phyloP scores from a whole-genome alignment of 1,284 basidiomycete genomes.

The Ceratobasidium sp. region DNA sequence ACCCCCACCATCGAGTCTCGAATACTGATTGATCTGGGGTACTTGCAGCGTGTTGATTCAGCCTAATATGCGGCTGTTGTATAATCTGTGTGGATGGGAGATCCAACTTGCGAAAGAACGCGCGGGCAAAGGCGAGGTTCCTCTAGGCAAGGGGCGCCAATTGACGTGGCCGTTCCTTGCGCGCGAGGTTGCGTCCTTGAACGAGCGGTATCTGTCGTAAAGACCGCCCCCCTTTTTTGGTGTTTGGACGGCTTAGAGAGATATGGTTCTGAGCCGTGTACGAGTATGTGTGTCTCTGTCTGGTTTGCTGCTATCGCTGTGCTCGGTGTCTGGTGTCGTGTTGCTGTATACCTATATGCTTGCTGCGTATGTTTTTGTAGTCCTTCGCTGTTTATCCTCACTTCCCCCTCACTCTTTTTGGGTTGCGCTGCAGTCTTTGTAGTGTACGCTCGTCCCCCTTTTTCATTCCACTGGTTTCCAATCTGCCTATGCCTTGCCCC shows the following conservation, averaged over 20 bases:
- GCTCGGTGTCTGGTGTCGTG: conserved; percentile 6
- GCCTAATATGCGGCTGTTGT: conserved; percentile 92
- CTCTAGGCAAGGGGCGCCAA: conserved; percentile 54
- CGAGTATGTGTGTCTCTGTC: not conserved
- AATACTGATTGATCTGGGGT: conserved; percentile 62
- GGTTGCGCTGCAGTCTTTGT: too few species aligned
- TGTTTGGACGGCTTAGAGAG: conserved; percentile 14
- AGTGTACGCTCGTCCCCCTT: not conserved
- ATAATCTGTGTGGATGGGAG: conserved; percentile 95
- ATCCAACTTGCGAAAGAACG: conserved; percentile 81
- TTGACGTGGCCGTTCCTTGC: conserved; percentile 84
- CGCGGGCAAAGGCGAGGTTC: conserved; percentile 63
- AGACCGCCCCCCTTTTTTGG: not conserved
- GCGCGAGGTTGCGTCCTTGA: conserved; percentile 81
- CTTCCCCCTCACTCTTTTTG: conserved; percentile 34
- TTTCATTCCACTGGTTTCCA: not conserved
- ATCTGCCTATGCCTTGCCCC: conserved; percentile 20
- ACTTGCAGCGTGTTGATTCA: conserved; percentile 72
- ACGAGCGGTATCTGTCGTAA: conserved; percentile 77
- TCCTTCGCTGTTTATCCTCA: conserved; percentile 17
- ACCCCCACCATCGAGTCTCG: conserved; percentile 55
- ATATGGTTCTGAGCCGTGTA: conserved; percentile 26
- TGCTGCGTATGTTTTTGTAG: conserved; percentile 34
- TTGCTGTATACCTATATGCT: conserved; percentile 37
- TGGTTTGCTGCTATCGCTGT: conserved; percentile 18